Conservation (phyloP, 306 rosid species). For the Gastrolobium villosum region DNA sequence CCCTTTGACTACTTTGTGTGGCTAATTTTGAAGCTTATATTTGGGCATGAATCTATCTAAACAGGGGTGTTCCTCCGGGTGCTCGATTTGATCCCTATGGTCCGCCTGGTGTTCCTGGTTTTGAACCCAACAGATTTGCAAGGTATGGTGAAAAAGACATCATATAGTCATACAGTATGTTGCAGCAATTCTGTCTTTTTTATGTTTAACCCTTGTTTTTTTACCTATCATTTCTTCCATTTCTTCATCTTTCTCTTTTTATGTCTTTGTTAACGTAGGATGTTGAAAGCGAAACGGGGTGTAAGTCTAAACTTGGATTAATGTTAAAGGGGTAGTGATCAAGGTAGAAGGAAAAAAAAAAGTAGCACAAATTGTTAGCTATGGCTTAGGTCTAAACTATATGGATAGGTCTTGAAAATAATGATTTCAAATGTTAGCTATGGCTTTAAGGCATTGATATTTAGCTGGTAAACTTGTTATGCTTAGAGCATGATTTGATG, state of each 20-base stretch:
- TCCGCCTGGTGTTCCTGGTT: conserved; percentile 88
- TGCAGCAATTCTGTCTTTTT: background rate
- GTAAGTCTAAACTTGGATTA: background rate
- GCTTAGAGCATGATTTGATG: background rate
- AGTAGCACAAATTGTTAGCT: too few relatives aligned
- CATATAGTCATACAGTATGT: background rate
- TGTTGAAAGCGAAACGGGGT: background rate
- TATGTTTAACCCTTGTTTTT: background rate
- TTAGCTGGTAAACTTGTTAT: background rate
- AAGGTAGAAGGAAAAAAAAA: background rate
- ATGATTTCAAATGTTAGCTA: background rate
- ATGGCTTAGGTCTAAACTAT: too few relatives aligned
- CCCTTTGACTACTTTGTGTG: conserved; percentile 1
- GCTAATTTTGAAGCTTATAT: conserved; percentile 11
- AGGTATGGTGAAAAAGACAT: conserved; percentile 54
- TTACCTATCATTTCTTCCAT: background rate
- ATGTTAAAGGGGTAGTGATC: conserved; percentile 1
- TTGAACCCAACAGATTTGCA: conserved; percentile 76
- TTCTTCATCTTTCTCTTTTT: background rate
- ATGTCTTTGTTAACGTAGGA: background rate
- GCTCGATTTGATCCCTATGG: conserved; percentile 92
- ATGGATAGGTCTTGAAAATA: background rate
- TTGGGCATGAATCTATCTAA: conserved; percentile 31
- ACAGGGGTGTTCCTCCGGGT: conserved; percentile 87
- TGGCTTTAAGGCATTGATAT: background rate